Evolutionary conservation across 345 rosid genomes (phyloP).

Genomic region (Eutrema heterophyllum): DNA sequence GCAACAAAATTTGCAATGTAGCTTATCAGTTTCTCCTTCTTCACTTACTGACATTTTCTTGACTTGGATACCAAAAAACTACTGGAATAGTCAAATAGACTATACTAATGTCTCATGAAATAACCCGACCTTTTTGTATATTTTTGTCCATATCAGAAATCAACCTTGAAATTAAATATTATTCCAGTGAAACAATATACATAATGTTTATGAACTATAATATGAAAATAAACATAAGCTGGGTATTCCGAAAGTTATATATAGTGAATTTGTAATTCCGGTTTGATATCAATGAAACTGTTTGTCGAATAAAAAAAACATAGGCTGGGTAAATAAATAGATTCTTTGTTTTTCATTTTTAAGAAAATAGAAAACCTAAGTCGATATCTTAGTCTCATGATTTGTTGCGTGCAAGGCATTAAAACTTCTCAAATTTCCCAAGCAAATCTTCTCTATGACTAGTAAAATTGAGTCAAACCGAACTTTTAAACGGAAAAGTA

Average conservation of each 20-base stretch:
- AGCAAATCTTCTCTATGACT: background rate
- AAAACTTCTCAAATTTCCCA: background rate
- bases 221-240: background rate
- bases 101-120: background rate
- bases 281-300: too few species aligned
- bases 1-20: background rate
- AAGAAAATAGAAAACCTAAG: background rate
- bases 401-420: slow-evolving; percentile 14
- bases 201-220: background rate
- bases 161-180: background rate
- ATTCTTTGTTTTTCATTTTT: background rate
- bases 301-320: too few species aligned
- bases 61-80: background rate
- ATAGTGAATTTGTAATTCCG: too few species aligned
- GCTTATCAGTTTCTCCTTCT: background rate
- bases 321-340: background rate
- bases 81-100: background rate
- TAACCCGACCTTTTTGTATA: background rate
- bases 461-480: background rate
- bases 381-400: background rate
- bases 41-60: background rate
- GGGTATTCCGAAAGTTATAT: too few species aligned
- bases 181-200: background rate
- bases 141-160: background rate
- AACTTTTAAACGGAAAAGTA: background rate